Evolutionary conservation across 2,329 filamentous ascomycete genomes (phyloP).

Genomic region (Arachnomyces sp.): DNA sequence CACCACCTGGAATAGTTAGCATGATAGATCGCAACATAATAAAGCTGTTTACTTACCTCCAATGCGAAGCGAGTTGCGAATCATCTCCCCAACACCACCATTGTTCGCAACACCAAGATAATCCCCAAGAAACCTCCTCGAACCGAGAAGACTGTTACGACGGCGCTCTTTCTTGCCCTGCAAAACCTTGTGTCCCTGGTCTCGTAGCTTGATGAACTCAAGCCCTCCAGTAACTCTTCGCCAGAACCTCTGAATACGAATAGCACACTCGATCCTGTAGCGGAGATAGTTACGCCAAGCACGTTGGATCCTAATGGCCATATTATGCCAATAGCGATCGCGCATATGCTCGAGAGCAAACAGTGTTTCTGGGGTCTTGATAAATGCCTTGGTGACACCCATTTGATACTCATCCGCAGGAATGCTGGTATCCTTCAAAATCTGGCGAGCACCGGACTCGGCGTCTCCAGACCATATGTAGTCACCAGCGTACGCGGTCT

Average conservation of each 20-base stretch:
- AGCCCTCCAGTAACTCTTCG: conserved; percentile 83
- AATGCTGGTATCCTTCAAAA: conserved; percentile 92
- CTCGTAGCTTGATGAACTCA: conserved; percentile 79
- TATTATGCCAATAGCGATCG: conserved; percentile 98
- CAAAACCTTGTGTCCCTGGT: conserved; percentile 76
- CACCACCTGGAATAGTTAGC: conserved; percentile 33
- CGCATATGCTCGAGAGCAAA: conserved; percentile 97
- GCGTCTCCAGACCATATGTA: conserved; percentile 91
- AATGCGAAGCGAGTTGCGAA: conserved; percentile 67
- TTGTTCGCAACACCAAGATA: conserved; percentile 82
- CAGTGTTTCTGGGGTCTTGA: conserved; percentile 93
- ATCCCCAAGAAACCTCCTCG: conserved; percentile 85
- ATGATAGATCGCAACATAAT: background rate
- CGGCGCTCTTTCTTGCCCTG: conserved; percentile 82
- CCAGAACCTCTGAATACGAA: conserved; percentile 91
- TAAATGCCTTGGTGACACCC: conserved; percentile 93
- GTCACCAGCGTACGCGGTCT: conserved; percentile 91
- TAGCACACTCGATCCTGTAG: conserved; percentile 86
- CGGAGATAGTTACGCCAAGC: conserved; percentile 95
- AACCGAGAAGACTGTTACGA: conserved; percentile 83
- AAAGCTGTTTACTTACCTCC: conserved; percentile 41
- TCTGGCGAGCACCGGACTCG: conserved; percentile 80
- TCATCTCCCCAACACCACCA: conserved; percentile 69
- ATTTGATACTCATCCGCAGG: conserved; percentile 94
- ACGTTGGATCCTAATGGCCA: conserved; percentile 94